A percentile compares a stretch with the other conserved stretches of the same genome.
Conservation (phyloP, 1,284 basidiomycete genomes). For the Volvariella volvacea region DNA sequence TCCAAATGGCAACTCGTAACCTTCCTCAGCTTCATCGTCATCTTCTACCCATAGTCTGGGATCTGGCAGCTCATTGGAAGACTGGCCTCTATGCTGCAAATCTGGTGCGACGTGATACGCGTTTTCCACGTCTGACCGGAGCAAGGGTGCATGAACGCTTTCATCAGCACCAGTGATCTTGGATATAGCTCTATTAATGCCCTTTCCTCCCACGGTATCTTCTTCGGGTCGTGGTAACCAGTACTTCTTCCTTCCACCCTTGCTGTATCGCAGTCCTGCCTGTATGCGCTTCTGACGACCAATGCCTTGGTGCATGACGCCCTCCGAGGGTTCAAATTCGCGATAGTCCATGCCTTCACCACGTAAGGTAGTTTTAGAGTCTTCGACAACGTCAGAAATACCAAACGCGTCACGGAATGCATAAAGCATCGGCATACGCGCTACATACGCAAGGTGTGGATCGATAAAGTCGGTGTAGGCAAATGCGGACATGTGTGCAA, state of each 20-base stretch:
- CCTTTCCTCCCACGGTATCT: conserved; percentile 28
- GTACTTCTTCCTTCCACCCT: conserved; percentile 85
- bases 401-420: conserved; percentile 88
- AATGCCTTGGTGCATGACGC: conserved; percentile 81
- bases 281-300: conserved; percentile 79
- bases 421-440: conserved; percentile 81
- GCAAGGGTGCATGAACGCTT: conserved; percentile 73
- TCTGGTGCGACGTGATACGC: conserved; percentile 64
- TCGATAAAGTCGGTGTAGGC: conserved; percentile 82
- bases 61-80: conserved; percentile 6
- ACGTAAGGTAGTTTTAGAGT: conserved; percentile 76
- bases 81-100: conserved; percentile 21
- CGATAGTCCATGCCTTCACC: conserved; percentile 94
- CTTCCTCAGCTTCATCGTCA: conserved; percentile 37
- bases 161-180: conserved; percentile 41
- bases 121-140: conserved; percentile 57
- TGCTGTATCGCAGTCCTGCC: conserved; percentile 86
- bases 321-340: conserved; percentile 93
- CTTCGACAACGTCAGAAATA: conserved; percentile 81
- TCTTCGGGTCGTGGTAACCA: conserved; percentile 75
- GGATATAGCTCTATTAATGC: conserved; percentile 35
- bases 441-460: conserved; percentile 59
- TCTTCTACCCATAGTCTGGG: conserved; percentile 27
- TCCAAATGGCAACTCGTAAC: conserved; percentile 62
- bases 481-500: conserved; percentile 90